phyloP scores from a whole-genome alignment of 2,329 filamentous ascomycete species.

The Ophiostoma tasmaniense region DNA sequence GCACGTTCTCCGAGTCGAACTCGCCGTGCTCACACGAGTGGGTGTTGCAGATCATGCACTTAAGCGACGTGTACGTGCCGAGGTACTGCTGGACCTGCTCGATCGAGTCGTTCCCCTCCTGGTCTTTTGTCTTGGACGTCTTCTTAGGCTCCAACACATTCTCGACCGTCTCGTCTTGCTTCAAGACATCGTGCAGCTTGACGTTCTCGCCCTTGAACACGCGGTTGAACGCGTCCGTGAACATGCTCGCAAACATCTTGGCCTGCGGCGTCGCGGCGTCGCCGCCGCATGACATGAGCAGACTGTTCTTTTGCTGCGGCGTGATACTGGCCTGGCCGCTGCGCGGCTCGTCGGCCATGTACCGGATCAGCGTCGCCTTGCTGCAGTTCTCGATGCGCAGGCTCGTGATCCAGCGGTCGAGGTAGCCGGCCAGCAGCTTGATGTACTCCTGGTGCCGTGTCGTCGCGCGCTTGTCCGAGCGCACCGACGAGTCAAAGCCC shows the following conservation, averaged over 20 bases:
- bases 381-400: slow-evolving; percentile 44
- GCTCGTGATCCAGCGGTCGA: slow-evolving; percentile 45
- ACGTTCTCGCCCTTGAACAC: slow-evolving; percentile 43
- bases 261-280: slow-evolving; percentile 33
- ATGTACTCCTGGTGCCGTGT: slow-evolving; percentile 45
- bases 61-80: slow-evolving; percentile 47
- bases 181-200: slow-evolving; percentile 43
- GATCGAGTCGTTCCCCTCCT: slow-evolving; percentile 30
- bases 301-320: slow-evolving; percentile 45
- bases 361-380: slow-evolving; percentile 44
- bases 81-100: slow-evolving; percentile 39
- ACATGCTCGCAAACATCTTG: slow-evolving; percentile 38
- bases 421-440: slow-evolving; percentile 42
- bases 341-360: slow-evolving; percentile 39
- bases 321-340: slow-evolving; percentile 38
- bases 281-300: slow-evolving; percentile 39
- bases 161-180: slow-evolving; percentile 46
- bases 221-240: slow-evolving; percentile 48
- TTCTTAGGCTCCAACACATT: slow-evolving; percentile 46
- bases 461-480: slow-evolving; percentile 41
- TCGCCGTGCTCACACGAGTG: slow-evolving; percentile 55
- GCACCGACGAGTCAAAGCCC: slow-evolving; percentile 47
- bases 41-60: slow-evolving; percentile 51
- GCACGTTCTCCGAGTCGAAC: slow-evolving; percentile 46
- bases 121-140: slow-evolving; percentile 33